Evolutionary conservation across 164 flowering plant species (phyloP), one percentile per base, ranked within the genome.

Genomic region (Platanus orientalis): DNA sequence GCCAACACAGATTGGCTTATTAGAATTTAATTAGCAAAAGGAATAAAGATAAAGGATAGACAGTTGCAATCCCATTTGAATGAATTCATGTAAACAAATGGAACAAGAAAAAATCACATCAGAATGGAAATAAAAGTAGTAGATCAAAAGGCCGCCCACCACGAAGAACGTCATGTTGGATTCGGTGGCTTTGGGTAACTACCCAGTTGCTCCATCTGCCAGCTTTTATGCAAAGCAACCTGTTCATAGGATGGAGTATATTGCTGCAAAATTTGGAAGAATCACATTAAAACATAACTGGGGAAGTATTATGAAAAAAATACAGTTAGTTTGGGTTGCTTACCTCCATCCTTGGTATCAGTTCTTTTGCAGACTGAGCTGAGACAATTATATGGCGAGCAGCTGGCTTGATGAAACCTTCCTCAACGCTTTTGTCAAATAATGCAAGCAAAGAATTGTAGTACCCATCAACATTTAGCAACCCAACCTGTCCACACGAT

Each of bases 391-490:
- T 92, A 17, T 84, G 69, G 30, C 96, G 82, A 64, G 90, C 98
- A 68, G 85, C 70, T 6, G 92, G 91, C 72, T 82, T 82, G 73
- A 92, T 89, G 78, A 92, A 92, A 66, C 98, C 98, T 83, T 92
- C 89, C 59, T 78, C 69, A 29, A 89, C 96, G 17, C 95, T 89
- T 62, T 79, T 92, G 67, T 92, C 98, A 66, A 92, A 87, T 71
- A 87, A 70, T 49, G 84, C 82, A 58, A 92, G 91, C 82, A 92
- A 79, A 57, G 71, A 68, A 59, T 92, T 71, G 61, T 89, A 92
- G 74, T 89, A 92, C 3, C 96, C 98, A 68, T 89, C 96, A 63
- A 92, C 89, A 67, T 92, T 92, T 55, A 92, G 77, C 65, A 92
- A 75, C 58, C 98, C 98, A 65, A 92, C 84, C 96, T 92, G 82